Conservation (phyloP, 331 rosid genomes). For the Malus hybrid region DNA sequence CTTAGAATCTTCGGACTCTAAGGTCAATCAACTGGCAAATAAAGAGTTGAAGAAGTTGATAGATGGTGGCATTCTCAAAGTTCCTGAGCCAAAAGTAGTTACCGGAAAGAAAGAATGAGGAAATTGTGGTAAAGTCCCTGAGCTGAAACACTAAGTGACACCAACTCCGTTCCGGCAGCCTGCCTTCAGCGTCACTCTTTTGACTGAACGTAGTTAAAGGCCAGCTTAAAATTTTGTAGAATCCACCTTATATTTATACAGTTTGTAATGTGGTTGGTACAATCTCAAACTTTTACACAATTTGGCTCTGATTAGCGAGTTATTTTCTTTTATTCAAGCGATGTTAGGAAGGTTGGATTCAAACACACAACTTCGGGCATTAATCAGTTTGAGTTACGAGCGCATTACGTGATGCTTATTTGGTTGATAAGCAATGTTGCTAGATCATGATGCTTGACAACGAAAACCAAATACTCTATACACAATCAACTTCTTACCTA, state of each 20-base stretch:
- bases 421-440: too few relatives aligned
- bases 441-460: too few relatives aligned
- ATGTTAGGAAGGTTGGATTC: too few relatives aligned
- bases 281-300: not conserved
- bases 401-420: too few relatives aligned
- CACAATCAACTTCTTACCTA: too few relatives aligned
- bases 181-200: not conserved
- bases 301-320: not conserved
- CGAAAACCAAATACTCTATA: too few relatives aligned
- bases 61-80: slow-evolving; percentile 38
- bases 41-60: slow-evolving; percentile 66
- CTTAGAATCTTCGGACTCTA: slow-evolving; percentile 60
- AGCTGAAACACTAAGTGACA: not conserved
- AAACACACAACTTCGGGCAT: too few relatives aligned
- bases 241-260: not conserved
- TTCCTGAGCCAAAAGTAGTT: slow-evolving; percentile 18
- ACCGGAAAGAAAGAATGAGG: not conserved
- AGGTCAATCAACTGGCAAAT: slow-evolving; percentile 39
- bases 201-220: not conserved
- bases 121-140: not conserved
- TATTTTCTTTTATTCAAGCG: too few relatives aligned
- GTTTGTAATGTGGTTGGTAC: not conserved
- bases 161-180: not conserved
- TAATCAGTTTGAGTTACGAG: too few relatives aligned
- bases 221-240: not conserved